Base-by-base conservation (phyloP, 2,329 filamentous ascomycete species). In the Dactylellina leptospora region DNA sequence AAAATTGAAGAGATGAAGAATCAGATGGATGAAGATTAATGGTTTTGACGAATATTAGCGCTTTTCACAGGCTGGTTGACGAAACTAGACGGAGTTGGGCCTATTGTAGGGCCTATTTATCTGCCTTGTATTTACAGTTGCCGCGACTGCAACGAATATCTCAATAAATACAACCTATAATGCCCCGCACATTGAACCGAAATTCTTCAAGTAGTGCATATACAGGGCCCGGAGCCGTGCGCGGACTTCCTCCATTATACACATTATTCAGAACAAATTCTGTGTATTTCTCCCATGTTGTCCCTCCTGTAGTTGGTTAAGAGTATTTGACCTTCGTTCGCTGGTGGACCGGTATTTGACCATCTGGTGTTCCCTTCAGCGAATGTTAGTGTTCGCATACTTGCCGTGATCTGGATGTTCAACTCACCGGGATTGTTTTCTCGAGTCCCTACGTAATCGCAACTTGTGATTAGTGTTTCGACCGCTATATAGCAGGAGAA, bases 1-100 rank as follows among this genome's bases (percentile, higher is more conserved):
- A 97, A 97, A 86, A 97, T 99, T 78, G 85, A 88, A 55, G 91
- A 96, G 78, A 77, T 95, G 76, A 80, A 88, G 40, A 83, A 84
- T 69, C 87, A 86, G 6, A 81, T 86, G 78, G 86, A 86, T 18
- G 88, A 85, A 16, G 85, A 87, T 73, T 82, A 36, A n/a, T 23
- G 13, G 23, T 42, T 9, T 28, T 56, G 9, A 16, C n/a, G 10
- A 20, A 36, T 33, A 53, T 23, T 18, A 45, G 18, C 2, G 4
- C n/a, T 18, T 40, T 40, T 40, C 36, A 40, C 36, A n/a, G 13
- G 16, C 22, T 22, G 6, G 8, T 28, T 25, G n/a, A n/a, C n/a
- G n/a, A n/a, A n/a, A 40, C 18, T 36, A 10, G 28, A n/a, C n/a
- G n/a, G n/a, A n/a, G n/a, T n/a, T n/a, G n/a, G n/a, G n/a, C 27